Base-by-base conservation (phyloP, 257 asterid genomes). In the Thymus quinquecostatus region DNA sequence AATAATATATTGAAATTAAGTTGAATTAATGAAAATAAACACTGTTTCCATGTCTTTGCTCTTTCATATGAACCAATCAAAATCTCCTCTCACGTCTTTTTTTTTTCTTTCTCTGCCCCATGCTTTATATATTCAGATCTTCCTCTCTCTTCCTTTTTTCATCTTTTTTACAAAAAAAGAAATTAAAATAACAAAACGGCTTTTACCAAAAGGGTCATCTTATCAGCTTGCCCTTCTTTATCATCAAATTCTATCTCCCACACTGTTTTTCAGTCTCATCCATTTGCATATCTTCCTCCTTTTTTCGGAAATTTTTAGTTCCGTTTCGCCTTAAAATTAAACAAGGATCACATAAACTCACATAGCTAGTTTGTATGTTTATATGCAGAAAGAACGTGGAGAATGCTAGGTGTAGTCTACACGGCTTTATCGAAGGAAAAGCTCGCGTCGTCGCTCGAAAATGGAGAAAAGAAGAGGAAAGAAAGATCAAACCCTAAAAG, bases 131-230 rank as follows among this genome's bases (percentile, higher is more conserved):
- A 34, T 1, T 34, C 4, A 73, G 66, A 72, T 79, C 80, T 48
- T 66, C 53, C 78, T 80, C 79, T 82, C 21, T 21, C 21, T 21
- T 21, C 21, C 21, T 21, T 21, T 21, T 21, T 21, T 21, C 21
- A 21, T 21, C 21, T 21, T 21, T 21, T 21, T 21, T 21, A 21
- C 21, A 21, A 21, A 21, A 21, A 21, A 21, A 21, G 21, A 21
- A 21, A 21, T 21, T 21, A 21, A 0, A 21, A 72, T 73, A 71
- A 36, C 69, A 78, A 75, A 29, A 58, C 43, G 70, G 56, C 83
- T 78, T 21, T 82, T 82, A 76, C 76, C 14, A 70, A 82, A 82
- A 76, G 86, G 27, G 66, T n/a, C 67, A 74, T 82, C 79, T 82
- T 82, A 65, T 76, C 79, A 70, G 60, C 74, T 41, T 58, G 10